A percentile compares a stretch with the other conserved stretches of the same genome.
Conservation (phyloP, 2,329 filamentous ascomycete species). For the Aurifilum marmelostoma region DNA sequence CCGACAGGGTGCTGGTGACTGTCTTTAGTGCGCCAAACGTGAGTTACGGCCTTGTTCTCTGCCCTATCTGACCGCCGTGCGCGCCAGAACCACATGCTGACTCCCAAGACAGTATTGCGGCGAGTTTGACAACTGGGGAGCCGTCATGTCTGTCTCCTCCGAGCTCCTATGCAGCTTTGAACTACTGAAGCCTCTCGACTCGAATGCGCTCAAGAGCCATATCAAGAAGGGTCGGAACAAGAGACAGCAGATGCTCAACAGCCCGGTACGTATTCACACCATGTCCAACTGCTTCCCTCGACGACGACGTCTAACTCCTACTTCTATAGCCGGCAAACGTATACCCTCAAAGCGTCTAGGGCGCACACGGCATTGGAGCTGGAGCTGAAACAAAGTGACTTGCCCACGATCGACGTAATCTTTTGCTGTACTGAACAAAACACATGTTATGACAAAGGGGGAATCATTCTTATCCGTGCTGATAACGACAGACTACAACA, state of each 20-base stretch:
- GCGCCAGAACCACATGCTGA: slow-evolving; percentile 32
- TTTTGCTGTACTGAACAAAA: neutral
- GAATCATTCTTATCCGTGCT: neutral
- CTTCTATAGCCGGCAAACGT: slow-evolving; percentile 27
- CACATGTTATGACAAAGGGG: neutral
- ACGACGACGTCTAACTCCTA: neutral
- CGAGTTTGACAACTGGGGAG: slow-evolving; percentile 99
- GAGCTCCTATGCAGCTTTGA: slow-evolving; percentile 97
- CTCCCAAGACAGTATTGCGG: slow-evolving; percentile 76
- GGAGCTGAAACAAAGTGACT: neutral
- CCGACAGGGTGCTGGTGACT: slow-evolving; percentile 89
- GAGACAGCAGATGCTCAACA: slow-evolving; percentile 93
- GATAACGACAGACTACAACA: neutral
- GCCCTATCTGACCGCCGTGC: neutral
- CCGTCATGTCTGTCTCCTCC: slow-evolving; percentile 95
- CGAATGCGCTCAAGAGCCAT: slow-evolving; percentile 93
- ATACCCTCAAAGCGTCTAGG: slow-evolving; percentile 30
- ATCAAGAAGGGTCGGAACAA: slow-evolving; percentile 98
- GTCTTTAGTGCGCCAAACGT: slow-evolving; percentile 98
- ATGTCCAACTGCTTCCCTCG: neutral
- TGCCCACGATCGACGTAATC: neutral
- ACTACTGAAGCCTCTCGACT: slow-evolving; percentile 93
- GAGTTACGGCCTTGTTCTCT: slow-evolving; percentile 45
- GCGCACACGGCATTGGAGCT: slow-evolving; percentile 4
- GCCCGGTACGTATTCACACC: slow-evolving; percentile 74